A percentile compares a stretch with the other conserved stretches of the same genome.
phyloP scores from a whole-genome alignment of 139 green algal species.

The Haematococcus lacustris region DNA sequence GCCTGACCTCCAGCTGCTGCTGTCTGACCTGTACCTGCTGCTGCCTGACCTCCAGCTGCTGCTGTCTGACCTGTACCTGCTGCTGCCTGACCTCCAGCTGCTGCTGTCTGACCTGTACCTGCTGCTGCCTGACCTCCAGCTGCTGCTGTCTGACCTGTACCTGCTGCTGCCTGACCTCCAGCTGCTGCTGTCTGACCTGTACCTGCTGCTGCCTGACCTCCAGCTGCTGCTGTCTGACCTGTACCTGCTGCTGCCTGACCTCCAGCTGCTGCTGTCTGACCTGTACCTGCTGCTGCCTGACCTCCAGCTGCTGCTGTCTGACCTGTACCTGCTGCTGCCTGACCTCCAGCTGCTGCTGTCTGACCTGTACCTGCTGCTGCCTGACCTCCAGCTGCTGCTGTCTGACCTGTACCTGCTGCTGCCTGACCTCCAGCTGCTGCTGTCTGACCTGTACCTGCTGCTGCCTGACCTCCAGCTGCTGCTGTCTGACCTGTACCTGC shows the following conservation, averaged over 20 bases:
- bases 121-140: not conserved
- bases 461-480: not conserved
- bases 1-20: not conserved
- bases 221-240: no score
- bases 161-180: not conserved
- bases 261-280: not conserved
- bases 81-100: not conserved
- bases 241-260: no score
- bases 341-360: not conserved
- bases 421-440: not conserved
- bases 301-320: not conserved
- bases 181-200: not conserved
- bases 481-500: not conserved
- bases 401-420: no score
- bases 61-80: no score
- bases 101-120: not conserved
- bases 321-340: not conserved
- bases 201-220: no score
- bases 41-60: no score
- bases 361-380: no score
- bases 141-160: not conserved
- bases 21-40: no score
- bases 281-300: not conserved
- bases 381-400: no score
- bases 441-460: not conserved